Percentiles rank a stretch among this genome's conserved stretches.
Evolutionary conservation across 495 filamentous ascomycete genomes (phyloP).

Genomic region (Sordaria brevicollis): DNA sequence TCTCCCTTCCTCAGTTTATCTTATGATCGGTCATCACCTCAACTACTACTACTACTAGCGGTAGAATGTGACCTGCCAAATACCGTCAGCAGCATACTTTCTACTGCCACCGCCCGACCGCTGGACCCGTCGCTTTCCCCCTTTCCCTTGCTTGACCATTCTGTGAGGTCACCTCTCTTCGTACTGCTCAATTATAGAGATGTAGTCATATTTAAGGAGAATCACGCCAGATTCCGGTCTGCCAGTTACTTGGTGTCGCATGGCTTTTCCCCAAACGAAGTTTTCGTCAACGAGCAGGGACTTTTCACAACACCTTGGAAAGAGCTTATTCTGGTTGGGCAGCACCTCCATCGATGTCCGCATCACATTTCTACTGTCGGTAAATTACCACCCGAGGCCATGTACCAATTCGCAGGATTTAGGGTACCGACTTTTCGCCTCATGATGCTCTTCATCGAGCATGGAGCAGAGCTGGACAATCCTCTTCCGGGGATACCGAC

Average conservation of each 20-base stretch:
- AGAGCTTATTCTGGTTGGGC: not conserved
- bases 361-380: no score
- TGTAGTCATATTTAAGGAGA: no score
- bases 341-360: no score
- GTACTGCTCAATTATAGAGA: no score
- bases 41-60: not conserved
- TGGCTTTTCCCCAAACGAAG: not conserved
- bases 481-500: not conserved
- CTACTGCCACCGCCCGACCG: not conserved
- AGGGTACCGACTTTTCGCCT: no score
- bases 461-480: not conserved
- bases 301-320: not conserved
- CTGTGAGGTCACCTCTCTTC: not conserved
- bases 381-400: no score
- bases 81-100: not conserved
- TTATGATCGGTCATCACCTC: not conserved
- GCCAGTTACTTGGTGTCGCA: not conserved
- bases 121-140: not conserved
- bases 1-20: not conserved
- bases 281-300: not conserved
- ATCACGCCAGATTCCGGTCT: no score
- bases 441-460: not conserved
- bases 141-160: not conserved
- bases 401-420: no score
- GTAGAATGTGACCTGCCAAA: not conserved